Evolutionary conservation across 78 protist species (phyloP).

Genomic region (Chrysochromulina parva): DNA sequence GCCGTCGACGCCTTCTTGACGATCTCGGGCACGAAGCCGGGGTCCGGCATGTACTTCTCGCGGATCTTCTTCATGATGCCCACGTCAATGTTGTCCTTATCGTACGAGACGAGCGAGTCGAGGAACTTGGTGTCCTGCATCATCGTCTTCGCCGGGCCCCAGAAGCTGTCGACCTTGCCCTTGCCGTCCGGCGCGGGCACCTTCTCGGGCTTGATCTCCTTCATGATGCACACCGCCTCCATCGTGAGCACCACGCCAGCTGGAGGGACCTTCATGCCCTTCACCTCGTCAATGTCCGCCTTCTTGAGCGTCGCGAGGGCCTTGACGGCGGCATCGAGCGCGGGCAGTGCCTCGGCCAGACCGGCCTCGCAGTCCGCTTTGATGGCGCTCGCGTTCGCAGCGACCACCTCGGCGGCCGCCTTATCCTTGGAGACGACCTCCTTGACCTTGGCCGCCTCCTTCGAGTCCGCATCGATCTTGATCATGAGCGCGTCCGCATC

Average conservation of each 20-base stretch:
- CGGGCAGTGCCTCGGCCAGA: constrained; percentile 67
- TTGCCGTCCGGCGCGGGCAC: neutral
- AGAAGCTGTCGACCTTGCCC: constrained; percentile 26
- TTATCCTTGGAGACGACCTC: constrained; percentile 27
- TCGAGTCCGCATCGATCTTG: constrained; percentile 31
- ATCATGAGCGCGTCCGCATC: constrained; percentile 41
- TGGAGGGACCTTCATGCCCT: constrained; percentile 52
- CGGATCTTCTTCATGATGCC: constrained; percentile 17
- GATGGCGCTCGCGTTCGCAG: constrained; percentile 43
- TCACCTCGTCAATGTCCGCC: constrained; percentile 55
- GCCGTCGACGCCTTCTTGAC: constrained; percentile 35
- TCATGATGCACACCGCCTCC: constrained; percentile 72
- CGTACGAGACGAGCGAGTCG: constrained; percentile 44
- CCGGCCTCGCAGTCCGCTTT: constrained; percentile 55
- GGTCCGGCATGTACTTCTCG: constrained; percentile 41
- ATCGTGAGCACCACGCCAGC: constrained; percentile 56
- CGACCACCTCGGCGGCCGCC: constrained; percentile 42
- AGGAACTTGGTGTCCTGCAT: constrained; percentile 45
- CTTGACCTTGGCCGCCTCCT: neutral
- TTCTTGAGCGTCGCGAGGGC: constrained; percentile 44
- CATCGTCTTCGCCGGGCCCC: constrained; percentile 57
- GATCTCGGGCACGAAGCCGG: constrained; percentile 47
- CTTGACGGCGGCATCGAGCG: constrained; percentile 51
- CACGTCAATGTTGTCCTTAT: constrained; percentile 61
- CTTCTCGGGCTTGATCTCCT: constrained; percentile 29